A percentile compares a stretch with the other conserved stretches of the same genome.
Evolutionary conservation across 83 land plant species (phyloP).

Genomic region (Larix sibirica): DNA sequence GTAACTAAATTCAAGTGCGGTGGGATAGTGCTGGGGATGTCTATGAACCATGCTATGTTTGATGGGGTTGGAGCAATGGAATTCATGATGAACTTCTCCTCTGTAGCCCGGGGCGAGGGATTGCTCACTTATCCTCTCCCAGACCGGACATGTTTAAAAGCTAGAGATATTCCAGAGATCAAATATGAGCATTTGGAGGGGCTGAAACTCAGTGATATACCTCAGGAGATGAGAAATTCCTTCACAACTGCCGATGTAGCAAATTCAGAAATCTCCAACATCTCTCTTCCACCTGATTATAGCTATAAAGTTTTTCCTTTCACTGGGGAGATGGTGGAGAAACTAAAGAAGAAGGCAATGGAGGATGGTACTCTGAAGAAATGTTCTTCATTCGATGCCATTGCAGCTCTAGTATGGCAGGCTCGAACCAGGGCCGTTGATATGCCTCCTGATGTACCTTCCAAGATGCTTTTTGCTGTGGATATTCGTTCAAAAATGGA

Average conservation of each 20-base stretch:
- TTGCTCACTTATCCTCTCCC: conserved; percentile 31
- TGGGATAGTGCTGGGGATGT: conserved; percentile 17
- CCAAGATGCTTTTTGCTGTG: conserved; percentile 30
- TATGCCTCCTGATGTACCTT: conserved; percentile 13
- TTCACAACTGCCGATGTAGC: conserved; percentile 6
- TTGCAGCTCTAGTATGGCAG: conserved; percentile 34
- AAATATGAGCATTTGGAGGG: conserved; percentile 51
- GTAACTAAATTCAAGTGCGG: not conserved
- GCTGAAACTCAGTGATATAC: conserved; percentile 17
- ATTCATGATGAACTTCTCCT: conserved; percentile 39
- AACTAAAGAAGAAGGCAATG: conserved; percentile 35
- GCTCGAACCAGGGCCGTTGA: conserved; percentile 11
- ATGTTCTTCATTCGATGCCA: conserved; percentile 26
- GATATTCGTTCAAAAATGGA: conserved; percentile 30
- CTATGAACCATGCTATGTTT: conserved; percentile 26
- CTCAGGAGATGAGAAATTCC: conserved; percentile 2
- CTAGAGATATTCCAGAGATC: conserved; percentile 48
- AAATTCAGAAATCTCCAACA: not conserved
- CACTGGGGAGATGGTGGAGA: conserved; percentile 8
- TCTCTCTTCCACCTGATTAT: conserved; percentile 15
- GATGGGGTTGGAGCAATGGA: conserved; percentile 28
- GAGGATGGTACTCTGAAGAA: not conserved
- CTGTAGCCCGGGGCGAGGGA: conserved; percentile 35
- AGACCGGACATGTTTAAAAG: conserved; percentile 43
- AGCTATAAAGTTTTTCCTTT: conserved; percentile 33